Evolutionary conservation across 2,329 filamentous ascomycete species (phyloP), one percentile per base, ranked within the genome.

Genomic region (Aspergillus udagawae): DNA sequence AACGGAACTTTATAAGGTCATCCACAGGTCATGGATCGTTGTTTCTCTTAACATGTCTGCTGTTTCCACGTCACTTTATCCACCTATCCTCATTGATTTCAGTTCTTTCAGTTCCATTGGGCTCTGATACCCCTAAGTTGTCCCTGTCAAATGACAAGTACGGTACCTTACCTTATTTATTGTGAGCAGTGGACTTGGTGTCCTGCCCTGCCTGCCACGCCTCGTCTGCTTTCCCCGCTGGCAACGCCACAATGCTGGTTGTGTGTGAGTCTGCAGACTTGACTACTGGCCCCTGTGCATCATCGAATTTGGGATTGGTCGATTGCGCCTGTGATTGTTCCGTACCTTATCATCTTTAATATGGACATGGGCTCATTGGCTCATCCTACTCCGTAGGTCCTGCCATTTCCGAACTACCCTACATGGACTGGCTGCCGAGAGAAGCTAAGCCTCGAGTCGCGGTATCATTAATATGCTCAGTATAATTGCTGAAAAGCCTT

Each of bases 61-160:
- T 52, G 50, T 49, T 25, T 44, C 56, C 58, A 52, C 50, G 28
- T 50, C 51, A 52, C 27, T 14, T 53, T 44, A 53, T 55, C 32
- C 8, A 42, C 45, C 35, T 44, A 51, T 55, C 51, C 17, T 51
- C n/a, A 17, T 38, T 17, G 35, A 56, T 47, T 48, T 55, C 50
- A 38, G 50, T 27, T 25, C 44, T 47, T 23, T 27, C 32, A 17
- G n/a, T 38, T 38, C 8, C 32, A 35, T 14, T 35, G 32, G 32
- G 14, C 17, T 14, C 4, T 3, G 14, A 35, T 35, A 35, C 2
- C 32, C 12, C 6, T 35, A 35, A 4, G 32, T 35, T 17, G 32
- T 35, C 32, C 32, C 12, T 35, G 32, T 17, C 32, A 38, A 17
- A 17, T 38, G 32, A 38, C 32, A 38, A 14, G 14, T 38, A 38